Conservation (phyloP, 1,284 basidiomycete species). For the Volvariella surrecta region DNA sequence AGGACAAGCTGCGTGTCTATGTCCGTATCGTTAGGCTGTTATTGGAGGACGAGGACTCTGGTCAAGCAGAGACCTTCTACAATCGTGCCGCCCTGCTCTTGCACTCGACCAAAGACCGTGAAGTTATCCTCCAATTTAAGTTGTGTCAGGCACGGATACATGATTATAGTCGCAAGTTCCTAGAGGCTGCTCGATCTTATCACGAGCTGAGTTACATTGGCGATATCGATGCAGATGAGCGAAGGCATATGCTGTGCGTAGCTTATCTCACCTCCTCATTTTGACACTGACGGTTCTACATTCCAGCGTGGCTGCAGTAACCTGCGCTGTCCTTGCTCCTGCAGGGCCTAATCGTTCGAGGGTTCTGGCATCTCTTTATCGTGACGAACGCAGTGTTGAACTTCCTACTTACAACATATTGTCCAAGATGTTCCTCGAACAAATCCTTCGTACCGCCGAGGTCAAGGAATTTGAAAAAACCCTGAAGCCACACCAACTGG, state of each 20-base stretch:
- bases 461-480: slow-evolving; percentile 85
- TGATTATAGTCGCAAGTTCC: slow-evolving; percentile 86
- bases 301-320: slow-evolving; percentile 79
- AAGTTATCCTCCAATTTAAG: slow-evolving; percentile 75
- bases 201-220: slow-evolving; percentile 88
- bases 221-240: slow-evolving; percentile 86
- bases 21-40: slow-evolving; percentile 91
- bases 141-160: slow-evolving; percentile 89
- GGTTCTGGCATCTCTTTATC: slow-evolving; percentile 84
- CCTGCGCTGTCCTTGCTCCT: slow-evolving; percentile 93
- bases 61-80: slow-evolving; percentile 93
- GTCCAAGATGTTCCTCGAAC: slow-evolving; percentile 95
- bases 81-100: slow-evolving; percentile 91
- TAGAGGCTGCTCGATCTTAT: slow-evolving; percentile 92
- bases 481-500: slow-evolving; percentile 89
- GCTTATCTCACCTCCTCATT: neutral
- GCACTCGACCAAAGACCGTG: slow-evolving; percentile 69
- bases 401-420: slow-evolving; percentile 86
- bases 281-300: slow-evolving; percentile 6
- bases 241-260: slow-evolving; percentile 78
- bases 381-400: slow-evolving; percentile 83
- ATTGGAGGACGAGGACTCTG: slow-evolving; percentile 92
- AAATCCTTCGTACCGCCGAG: slow-evolving; percentile 86
- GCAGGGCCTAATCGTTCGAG: slow-evolving; percentile 94
- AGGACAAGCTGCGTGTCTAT: slow-evolving; percentile 85